Conservation (phyloP, 2,329 filamentous ascomycete genomes). For the Zalaria sp. region DNA sequence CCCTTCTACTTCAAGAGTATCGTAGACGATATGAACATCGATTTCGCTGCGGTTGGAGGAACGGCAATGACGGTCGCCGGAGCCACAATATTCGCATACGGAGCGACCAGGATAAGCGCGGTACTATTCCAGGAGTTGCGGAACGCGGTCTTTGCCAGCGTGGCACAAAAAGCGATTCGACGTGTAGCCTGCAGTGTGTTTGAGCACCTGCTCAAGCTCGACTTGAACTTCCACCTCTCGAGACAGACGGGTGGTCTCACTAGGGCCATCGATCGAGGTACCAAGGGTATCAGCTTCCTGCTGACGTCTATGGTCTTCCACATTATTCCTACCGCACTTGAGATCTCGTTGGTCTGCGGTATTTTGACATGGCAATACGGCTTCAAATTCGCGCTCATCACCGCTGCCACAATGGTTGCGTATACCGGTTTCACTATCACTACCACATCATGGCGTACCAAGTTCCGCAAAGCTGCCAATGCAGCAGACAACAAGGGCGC, state of each 20-base stretch:
- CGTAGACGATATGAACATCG: constrained; percentile 94
- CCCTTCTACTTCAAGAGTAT: constrained; percentile 99
- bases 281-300: constrained; percentile 95
- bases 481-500: constrained; percentile 91
- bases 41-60: constrained; percentile 73
- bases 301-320: constrained; percentile 98
- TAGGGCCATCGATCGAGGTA: constrained; percentile 87
- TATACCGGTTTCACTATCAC: constrained; percentile 96
- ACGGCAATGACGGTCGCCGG: constrained; percentile 82
- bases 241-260: constrained; percentile 93
- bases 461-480: constrained; percentile 89
- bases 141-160: constrained; percentile 92
- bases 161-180: constrained; percentile 92
- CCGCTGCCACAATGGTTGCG: constrained; percentile 75
- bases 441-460: constrained; percentile 93
- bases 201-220: constrained; percentile 72
- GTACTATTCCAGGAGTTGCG: constrained; percentile 85
- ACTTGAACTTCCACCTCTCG: constrained; percentile 84
- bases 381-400: constrained; percentile 80
- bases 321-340: constrained; percentile 80
- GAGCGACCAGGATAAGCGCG: constrained; percentile 73
- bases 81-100: constrained; percentile 87
- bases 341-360: constrained; percentile 90
- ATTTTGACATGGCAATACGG: constrained; percentile 97
- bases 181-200: constrained; percentile 87